Evolutionary conservation across 2,329 filamentous ascomycete species (phyloP), one percentile per base, ranked within the genome.

Genomic region (Fusarium graminum): DNA sequence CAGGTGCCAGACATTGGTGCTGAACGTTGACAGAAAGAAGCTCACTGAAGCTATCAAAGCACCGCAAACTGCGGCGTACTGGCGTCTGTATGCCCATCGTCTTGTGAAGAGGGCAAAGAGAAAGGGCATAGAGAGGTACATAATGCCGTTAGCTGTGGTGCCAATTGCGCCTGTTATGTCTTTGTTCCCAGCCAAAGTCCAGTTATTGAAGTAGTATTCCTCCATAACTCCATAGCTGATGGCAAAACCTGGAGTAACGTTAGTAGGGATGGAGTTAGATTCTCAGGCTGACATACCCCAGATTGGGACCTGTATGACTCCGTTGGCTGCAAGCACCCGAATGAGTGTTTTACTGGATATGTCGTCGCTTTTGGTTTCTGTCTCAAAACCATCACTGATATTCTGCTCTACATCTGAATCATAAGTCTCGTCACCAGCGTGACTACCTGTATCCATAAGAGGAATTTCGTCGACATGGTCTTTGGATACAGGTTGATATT

Each of bases 51-150:
- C 47, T 2, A 51, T 51, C 2, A 51, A 11, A 7, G 47, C 47
- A 43, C 47, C 47, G 16, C 47, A 51, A 11, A 51, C 41, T 10
- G 47, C 47, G 6, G 47, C 47, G 17, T 51, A 36, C 6, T 43
- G 34, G 3, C 47, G 47, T 6, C 36, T 26, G 13, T 57, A 41
- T 10, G 53, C 49, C 49, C 49, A 52, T 6, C 49, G 29, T 13
- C 40, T 52, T 7, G 49, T 52, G 49, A 52, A 52, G 6, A 52
- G 7, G 2, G 49, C 49, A 39, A 52, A 52, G 4, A 52, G 49
- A 17, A 52, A 52, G 16, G 49, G 49, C 49, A 52, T 52, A 3
- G 49, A 52, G 4, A 52, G 49, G 29, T 52, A 52, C 49, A 52
- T 52, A 39, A 52, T 45, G 16, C 49, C 49, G 34, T 52, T 52